A percentile compares a stretch with the other conserved stretches of the same genome.
phyloP scores from a whole-genome alignment of 306 rosid genomes.

The Acacia crassicarpa region DNA sequence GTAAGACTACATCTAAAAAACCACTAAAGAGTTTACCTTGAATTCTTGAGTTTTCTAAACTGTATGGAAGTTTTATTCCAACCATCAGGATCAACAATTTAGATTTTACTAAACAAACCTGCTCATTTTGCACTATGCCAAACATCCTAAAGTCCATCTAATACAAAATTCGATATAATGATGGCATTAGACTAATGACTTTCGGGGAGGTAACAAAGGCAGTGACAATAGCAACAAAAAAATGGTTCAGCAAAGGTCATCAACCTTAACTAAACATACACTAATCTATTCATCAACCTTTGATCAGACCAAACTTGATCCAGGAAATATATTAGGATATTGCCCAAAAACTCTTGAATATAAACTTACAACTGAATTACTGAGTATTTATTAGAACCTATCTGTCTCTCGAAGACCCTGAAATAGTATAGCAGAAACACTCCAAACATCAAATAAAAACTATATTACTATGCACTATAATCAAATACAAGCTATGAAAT shows the following conservation, averaged over 20 bases:
- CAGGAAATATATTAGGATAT: neutral
- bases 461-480: too few species aligned
- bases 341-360: neutral
- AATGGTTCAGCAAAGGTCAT: neutral
- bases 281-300: neutral
- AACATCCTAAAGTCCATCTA: neutral
- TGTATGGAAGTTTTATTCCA: neutral
- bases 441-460: constrained; percentile 94
- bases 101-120: constrained; percentile 14
- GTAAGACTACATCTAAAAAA: neutral
- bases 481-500: too few species aligned
- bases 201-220: constrained; percentile 1
- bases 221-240: constrained; percentile 1
- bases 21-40: neutral
- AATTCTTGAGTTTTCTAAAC: neutral
- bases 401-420: constrained; percentile 98
- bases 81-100: neutral
- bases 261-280: constrained; percentile 12
- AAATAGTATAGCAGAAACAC: constrained; percentile 88
- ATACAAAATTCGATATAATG: neutral
- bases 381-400: constrained; percentile 90
- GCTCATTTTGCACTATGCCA: too few species aligned
- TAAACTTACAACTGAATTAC: constrained; percentile 46
- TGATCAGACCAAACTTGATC: constrained; percentile 13
- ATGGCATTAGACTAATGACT: neutral